Base-by-base conservation (phyloP, 495 filamentous ascomycete species). In the Podospora sp. region DNA sequence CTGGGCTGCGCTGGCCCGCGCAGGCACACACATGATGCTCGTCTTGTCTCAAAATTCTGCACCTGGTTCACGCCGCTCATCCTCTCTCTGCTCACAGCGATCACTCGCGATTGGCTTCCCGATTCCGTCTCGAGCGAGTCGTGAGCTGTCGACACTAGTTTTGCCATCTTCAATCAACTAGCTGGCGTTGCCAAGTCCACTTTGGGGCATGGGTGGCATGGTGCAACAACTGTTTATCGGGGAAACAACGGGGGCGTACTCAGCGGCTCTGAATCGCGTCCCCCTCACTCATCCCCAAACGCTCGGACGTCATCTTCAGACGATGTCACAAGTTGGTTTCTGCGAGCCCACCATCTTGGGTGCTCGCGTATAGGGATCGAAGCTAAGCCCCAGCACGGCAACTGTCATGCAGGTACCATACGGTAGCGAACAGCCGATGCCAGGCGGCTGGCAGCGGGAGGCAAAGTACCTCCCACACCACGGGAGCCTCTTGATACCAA, bases 11-110 rank as follows among this genome's bases (percentile, higher is more conserved):
- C 16, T 46, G 40, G 14, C 4, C 9, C 20, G 52, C 25, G 52
- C 26, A 33, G 22, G 56, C 56, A 59, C 26, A 60, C 56, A 50
- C 24, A 50, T 66, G 64, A 66, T 55, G 64, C 64, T 59, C 64
- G 64, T 66, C 59, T 60, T 35, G 60, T 68, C 55, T 68, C 65
- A 29, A 25, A 67, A 56, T 67, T 20, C 12, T 53, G 24, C 22
- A 33, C 57, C 58, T 51, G 35, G 65, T 51, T 65, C 51, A 40
- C 20, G 16, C 20, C 26, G 8, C 49, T 26, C 61, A 20, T 53
- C 8, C 1, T 63, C 18, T 7, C 22, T 3, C 21, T 6, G 6
- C n/a, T 40, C 9, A 49, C 22, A 40, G 14, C 21, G 22, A n/a
- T 3, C n/a, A 9, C 56, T 40, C 36, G 59, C 59, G 56, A 33